These are phyloP conservation scores for Pezicula neosporulosa DNA, from an alignment of 2,329 filamentous ascomycete species.

Conservation along the genomic window DNA sequence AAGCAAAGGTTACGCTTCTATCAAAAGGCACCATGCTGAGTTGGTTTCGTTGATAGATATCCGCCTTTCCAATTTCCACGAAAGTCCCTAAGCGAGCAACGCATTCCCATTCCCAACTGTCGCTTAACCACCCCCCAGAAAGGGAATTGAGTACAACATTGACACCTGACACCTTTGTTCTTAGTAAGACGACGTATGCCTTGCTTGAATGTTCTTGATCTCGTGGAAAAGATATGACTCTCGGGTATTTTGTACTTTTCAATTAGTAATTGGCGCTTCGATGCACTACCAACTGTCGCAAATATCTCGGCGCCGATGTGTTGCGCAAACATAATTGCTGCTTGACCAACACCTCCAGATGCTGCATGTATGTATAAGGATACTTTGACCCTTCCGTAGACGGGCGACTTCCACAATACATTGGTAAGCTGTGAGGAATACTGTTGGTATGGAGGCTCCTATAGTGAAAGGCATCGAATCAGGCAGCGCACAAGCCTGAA, in stretches of 20 bases:
- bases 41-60: constrained; percentile 20
- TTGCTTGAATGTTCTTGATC: constrained; percentile 15
- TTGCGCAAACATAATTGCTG: constrained; percentile 26
- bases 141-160: constrained; percentile 25
- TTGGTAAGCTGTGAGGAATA: constrained; percentile 15
- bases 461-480: constrained; percentile 8
- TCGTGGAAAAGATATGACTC: constrained; percentile 9
- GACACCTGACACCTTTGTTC: constrained; percentile 23
- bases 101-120: constrained; percentile 28
- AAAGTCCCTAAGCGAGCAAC: constrained; percentile 32
- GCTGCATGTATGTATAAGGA: constrained; percentile 31
- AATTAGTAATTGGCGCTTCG: constrained; percentile 10
- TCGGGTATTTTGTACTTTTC: constrained; percentile 9
- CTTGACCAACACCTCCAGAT: constrained; percentile 28
- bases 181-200: constrained; percentile 17
- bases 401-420: constrained; percentile 13
- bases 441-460: constrained; percentile 13
- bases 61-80: constrained; percentile 34
- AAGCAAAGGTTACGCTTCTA: constrained; percentile 35
- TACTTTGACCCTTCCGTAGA: constrained; percentile 14
- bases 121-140: constrained; percentile 17
- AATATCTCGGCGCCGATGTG: constrained; percentile 25
- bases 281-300: constrained; percentile 14
- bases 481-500: constrained; percentile 6
- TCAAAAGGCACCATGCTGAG: constrained; percentile 33